phyloP scores from a whole-genome alignment of 345 rosid species.

The Salix exigua region DNA sequence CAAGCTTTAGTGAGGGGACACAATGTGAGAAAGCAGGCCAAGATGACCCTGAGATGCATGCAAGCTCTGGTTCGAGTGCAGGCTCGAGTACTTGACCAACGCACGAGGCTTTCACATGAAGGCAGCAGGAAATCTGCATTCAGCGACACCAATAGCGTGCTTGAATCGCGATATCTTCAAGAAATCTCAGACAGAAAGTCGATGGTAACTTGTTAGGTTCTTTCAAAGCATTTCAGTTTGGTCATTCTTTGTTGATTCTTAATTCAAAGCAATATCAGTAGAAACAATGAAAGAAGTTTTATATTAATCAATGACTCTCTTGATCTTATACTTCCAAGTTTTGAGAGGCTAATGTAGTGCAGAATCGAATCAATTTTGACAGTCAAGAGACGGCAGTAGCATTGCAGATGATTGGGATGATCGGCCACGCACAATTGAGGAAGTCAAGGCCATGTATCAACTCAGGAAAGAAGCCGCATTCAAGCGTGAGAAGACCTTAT shows the following conservation, averaged over 20 bases:
- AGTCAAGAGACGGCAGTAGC: slow-evolving; percentile 80
- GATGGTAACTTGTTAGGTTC: slow-evolving; percentile 35
- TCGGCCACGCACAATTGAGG: slow-evolving; percentile 64
- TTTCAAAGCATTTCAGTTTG: not conserved
- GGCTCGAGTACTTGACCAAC: slow-evolving; percentile 69
- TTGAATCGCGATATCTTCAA: slow-evolving; percentile 61
- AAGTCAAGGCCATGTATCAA: slow-evolving; percentile 74
- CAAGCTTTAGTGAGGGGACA: slow-evolving; percentile 89
- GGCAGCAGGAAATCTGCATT: slow-evolving; percentile 64
- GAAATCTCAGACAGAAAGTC: slow-evolving; percentile 71
- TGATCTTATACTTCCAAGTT: not conserved
- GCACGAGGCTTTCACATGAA: slow-evolving; percentile 64
- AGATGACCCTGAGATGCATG: slow-evolving; percentile 81
- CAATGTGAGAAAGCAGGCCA: slow-evolving; percentile 85
- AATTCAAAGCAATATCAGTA: not conserved
- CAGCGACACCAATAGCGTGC: slow-evolving; percentile 46
- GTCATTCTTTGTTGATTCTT: not conserved
- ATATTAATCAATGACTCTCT: not conserved
- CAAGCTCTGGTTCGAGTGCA: slow-evolving; percentile 78
- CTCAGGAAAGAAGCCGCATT: slow-evolving; percentile 53
- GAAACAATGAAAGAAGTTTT: not conserved
- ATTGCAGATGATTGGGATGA: slow-evolving; percentile 76
- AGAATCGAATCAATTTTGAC: not conserved
- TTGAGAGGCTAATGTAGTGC: not conserved
- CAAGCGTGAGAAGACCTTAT: slow-evolving; percentile 56